A percentile compares a stretch with the other conserved stretches of the same genome.
phyloP scores from a whole-genome alignment of 306 rosid genomes.

The Hylodesmum podocarpum region DNA sequence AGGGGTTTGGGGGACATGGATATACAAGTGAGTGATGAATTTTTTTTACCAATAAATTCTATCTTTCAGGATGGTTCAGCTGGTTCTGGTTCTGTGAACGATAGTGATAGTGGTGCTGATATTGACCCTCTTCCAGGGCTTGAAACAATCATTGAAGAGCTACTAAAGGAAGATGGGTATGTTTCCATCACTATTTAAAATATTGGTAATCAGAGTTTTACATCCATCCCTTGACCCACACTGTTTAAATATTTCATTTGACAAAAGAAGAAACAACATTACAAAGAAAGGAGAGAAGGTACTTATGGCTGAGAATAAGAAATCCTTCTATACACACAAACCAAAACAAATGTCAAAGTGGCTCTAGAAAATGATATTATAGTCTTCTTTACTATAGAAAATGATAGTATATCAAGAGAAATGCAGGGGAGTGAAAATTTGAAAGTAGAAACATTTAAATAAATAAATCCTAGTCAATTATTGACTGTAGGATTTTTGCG shows the following conservation, averaged over 20 bases:
- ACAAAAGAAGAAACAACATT: not conserved
- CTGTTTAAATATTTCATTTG: not conserved
- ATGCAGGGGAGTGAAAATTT: not conserved
- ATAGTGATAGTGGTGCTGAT: slow-evolving; percentile 17
- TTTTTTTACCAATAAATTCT: not conserved
- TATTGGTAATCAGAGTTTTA: not conserved
- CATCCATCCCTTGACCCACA: not conserved
- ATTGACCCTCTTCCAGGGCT: slow-evolving; percentile 96
- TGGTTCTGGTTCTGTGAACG: slow-evolving; percentile 44
- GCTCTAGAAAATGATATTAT: not conserved
- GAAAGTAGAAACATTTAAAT: not conserved
- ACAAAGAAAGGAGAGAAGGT: not conserved
- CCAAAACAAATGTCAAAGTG: not conserved
- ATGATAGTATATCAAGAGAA: not conserved
- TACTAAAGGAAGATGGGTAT: slow-evolving; percentile 83
- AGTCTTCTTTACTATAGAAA: not conserved
- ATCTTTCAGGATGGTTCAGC: slow-evolving; percentile 52
- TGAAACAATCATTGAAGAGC: slow-evolving; percentile 74
- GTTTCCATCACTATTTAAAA: slow-evolving; percentile 4
- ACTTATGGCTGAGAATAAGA: not conserved
- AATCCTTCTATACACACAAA: not conserved
- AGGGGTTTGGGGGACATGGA: not conserved
- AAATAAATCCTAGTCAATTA: not conserved
- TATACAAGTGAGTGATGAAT: not conserved
- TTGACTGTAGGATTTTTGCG: not conserved